Percentiles rank a stretch among this genome's conserved stretches.
Evolutionary conservation across 306 rosid genomes (phyloP).

Genomic region (Crataegus laevigata): DNA sequence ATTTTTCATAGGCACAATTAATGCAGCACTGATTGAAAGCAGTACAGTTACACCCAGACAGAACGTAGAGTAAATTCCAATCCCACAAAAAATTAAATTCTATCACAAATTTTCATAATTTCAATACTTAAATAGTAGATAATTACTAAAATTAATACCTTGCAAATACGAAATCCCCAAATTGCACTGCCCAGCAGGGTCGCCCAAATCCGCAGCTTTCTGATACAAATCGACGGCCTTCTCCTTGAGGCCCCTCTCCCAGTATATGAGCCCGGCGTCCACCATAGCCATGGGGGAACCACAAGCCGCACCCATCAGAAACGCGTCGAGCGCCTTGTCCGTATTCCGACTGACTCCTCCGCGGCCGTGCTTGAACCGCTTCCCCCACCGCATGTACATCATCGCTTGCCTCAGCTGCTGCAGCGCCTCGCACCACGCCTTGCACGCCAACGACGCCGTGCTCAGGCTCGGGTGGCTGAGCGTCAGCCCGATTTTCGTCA

Average conservation of each 20-base stretch:
- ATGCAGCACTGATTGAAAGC: not conserved
- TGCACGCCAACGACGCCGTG: conserved; percentile 65
- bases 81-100: not conserved
- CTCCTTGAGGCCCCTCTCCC: conserved; percentile 59
- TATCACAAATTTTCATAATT: not conserved
- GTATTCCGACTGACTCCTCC: conserved; percentile 38
- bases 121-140: not conserved
- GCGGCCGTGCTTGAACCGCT: conserved; percentile 73
- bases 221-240: conserved; percentile 51
- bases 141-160: conserved; percentile 28
- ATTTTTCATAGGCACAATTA: too few species aligned
- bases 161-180: conserved; percentile 73
- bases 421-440: conserved; percentile 70
- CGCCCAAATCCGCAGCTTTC: conserved; percentile 62
- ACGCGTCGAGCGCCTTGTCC: conserved; percentile 65
- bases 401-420: conserved; percentile 66
- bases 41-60: not conserved
- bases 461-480: conserved; percentile 51
- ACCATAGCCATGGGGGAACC: conserved; percentile 85
- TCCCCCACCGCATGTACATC: conserved; percentile 59
- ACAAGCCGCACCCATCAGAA: conserved; percentile 54
- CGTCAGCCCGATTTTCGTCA: conserved; percentile 42
- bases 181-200: conserved; percentile 73
- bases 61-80: not conserved
- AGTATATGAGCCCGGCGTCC: conserved; percentile 72